Base-by-base conservation (phyloP, 2,329 filamentous ascomycete species). In the Neurospora sp. region DNA sequence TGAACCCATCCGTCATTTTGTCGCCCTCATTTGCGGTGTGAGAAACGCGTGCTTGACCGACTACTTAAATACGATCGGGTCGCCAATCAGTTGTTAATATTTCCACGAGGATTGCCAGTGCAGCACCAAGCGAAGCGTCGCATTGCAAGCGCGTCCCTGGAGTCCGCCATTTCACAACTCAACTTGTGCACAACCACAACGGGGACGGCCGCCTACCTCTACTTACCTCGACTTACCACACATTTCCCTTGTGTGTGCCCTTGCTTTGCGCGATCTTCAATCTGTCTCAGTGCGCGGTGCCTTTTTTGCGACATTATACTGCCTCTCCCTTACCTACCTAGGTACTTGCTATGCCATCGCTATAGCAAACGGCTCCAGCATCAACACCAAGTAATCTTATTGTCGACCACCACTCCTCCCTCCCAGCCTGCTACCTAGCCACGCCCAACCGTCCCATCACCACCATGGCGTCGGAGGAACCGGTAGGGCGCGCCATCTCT, bases 381-480 rank as follows among this genome's bases (percentile, higher is more conserved):
- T 62, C 52, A 62, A 36, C 52, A 36, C 52, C 23, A 62, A 62
- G 52, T 62, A 62, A 62, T 33, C 28, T 62, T 36, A 33, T 62
- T 62, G 52, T 62, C 52, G 52, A 36, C 52, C 8, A 62, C 52
- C 28, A 17, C 23, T 17, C 52, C 46, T 52, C 46, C 46, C 46
- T 28, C 19, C 33, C 33, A 36, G 33, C 33, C 46, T 52, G 46
- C 19, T 11, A 52, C 19, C 28, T 33, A 33, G 52, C 52, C 52
- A 62, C 52, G 52, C 52, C 52, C 52, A 62, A 62, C 52, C 23
- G 52, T 62, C 28, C 28, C 52, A 62, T 36, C 52, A 62, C 28
- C 52, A 33, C 52, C 68, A 75, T 75, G 74, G 71, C 72, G 68
- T 72, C 71, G 15, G 73, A 75, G 62, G 70, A 74, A 36, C 73